phyloP scores from a whole-genome alignment of 1,139 yeast species.

The Pichia sp. region DNA sequence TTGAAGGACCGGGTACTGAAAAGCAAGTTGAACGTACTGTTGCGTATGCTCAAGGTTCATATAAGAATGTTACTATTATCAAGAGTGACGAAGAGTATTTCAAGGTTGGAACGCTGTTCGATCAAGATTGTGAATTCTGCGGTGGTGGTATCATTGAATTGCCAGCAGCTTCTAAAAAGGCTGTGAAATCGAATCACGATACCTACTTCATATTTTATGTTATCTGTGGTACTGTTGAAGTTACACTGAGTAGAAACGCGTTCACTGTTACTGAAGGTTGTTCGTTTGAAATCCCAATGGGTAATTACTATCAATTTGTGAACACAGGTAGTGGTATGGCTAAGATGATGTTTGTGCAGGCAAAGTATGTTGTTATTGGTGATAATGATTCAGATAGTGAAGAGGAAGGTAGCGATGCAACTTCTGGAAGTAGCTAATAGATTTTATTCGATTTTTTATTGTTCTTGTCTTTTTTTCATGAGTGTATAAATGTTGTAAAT shows the following conservation, averaged over 20 bases:
- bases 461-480: background rate
- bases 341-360: conserved; percentile 74
- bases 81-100: conserved; percentile 53
- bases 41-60: conserved; percentile 70
- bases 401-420: background rate
- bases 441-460: background rate
- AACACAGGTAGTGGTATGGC: conserved; percentile 60
- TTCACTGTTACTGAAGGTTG: conserved; percentile 74
- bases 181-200: conserved; percentile 60
- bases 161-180: conserved; percentile 64
- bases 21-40: conserved; percentile 45
- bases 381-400: conserved; percentile 13
- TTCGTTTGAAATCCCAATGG: conserved; percentile 78
- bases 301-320: conserved; percentile 63
- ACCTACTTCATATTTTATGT: conserved; percentile 76
- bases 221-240: conserved; percentile 67
- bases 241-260: conserved; percentile 54
- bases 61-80: conserved; percentile 45
- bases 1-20: conserved; percentile 51
- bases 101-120: conserved; percentile 65
- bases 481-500: background rate
- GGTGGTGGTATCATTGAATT: conserved; percentile 78
- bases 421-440: background rate
- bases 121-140: conserved; percentile 60
- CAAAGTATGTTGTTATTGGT: conserved; percentile 38